Evolutionary conservation across 148 eudicot species (phyloP), one percentile per base, ranked within the genome.

Genomic region (Rhododendron henanense): DNA sequence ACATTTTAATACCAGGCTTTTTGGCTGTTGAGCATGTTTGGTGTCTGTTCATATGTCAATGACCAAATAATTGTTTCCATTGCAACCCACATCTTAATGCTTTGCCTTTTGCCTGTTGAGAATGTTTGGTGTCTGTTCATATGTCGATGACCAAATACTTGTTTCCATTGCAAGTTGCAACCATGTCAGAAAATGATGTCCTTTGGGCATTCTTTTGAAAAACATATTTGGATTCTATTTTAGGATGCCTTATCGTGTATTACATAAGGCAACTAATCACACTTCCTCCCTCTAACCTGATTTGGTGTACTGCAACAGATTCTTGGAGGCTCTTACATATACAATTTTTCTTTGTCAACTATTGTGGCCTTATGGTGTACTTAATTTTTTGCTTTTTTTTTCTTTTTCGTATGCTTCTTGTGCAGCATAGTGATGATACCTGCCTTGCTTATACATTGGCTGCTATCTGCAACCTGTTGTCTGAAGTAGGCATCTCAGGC

Each of bases 361-460:
- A 44, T 45, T 83, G 82, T 76, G 85, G 88, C 67, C 41, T 55
- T 35, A 78, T 85, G 65, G 37, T 59, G 65, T 5, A 45, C 28
- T 61, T 73, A 50, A 74, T 84, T 85, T 81, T 79, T 88, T 25
- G 31, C 11, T 3, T 25, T 1, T 10, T 8, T 65, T 67, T 25
- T n/a, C n/a, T n/a, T 25, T 10, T n/a, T 13, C 61, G 23, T 76
- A 83, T 75, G 51, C 87, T 83, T 67, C 87, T 45, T 84, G 76
- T 92, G 95, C 98, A 97, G 99, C 94, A 91, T 77, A 90, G 85
- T 81, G 92, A 97, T 90, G 99, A 97, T 84, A 90, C 93, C 37
- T 95, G 98, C 91, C 99, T 97, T 89, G 98, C 98, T 21, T 92
- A 95, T 89, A 93, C 98, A 44, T 91, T 97, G 87, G 85, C 98